Base-by-base conservation (phyloP, 352 stramenopile species). In the Phytopythium delawarense region DNA sequence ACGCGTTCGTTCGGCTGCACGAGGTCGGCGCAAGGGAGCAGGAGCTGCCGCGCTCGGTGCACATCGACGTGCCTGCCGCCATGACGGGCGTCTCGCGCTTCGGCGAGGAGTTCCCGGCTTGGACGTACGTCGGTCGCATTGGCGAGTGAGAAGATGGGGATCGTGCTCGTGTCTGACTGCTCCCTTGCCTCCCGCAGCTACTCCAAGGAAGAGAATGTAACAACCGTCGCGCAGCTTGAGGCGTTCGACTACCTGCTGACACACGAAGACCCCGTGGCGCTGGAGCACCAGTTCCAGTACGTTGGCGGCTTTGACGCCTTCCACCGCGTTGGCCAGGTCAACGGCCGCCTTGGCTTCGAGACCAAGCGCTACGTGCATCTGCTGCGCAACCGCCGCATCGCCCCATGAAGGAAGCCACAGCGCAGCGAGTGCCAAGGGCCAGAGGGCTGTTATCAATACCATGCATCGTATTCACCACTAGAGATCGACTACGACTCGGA, bases 1-100 rank as follows among this genome's bases (percentile, higher is more conserved):
- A 88, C 18, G 87, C 87, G 0, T 94, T 95, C 35, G 49, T 52
- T 20, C 66, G 65, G 12, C 70, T 95, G 11, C 87, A 95, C 46
- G 57, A 87, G 48, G 25, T 87, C n/a, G 65, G 67, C 9, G 20
- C 32, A 4, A 65, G 62, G 2, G 59, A 88, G 25, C 65, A 66
- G 6, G 15, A 77, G 9, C 54, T 78, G 18, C 65, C 66, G 44
- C 71, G 67, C 8, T 76, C 54, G 18, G 81, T 98, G 40, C 87
- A 98, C 63, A 96, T 99, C 65, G 94, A 98, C 69, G 92, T 98
- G 4, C 76, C 88, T 9, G 78, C 96, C 16, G 94, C 96, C 11
- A 98, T 98, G 94, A 98, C 92, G 1, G 97, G 97, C 32, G 93
- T 98, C 18, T 95, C 84, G 39, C 81, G 86, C 45, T 96, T 96